Evolutionary conservation across 805 yeast genomes (phyloP).

Genomic region (Saturnispora zaruensis): DNA sequence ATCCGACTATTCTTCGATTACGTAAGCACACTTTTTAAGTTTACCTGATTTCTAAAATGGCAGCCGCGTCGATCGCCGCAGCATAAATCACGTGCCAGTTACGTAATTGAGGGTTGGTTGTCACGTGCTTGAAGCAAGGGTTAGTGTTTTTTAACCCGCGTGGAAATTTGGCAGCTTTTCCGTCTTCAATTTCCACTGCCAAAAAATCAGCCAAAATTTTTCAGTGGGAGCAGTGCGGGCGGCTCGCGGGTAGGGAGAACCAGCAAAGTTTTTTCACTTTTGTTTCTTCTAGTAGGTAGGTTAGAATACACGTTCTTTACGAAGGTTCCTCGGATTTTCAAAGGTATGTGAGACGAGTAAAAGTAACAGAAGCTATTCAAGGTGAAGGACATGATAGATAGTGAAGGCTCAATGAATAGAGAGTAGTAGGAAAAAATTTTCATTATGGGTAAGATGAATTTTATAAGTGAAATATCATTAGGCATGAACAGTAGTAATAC

Average conservation of each 20-base stretch:
- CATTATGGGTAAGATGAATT: too few relatives aligned
- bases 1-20: neutral
- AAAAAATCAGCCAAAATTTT: neutral
- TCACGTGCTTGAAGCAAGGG: slow-evolving; percentile 5
- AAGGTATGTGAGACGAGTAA: neutral
- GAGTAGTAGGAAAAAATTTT: neutral
- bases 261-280: neutral
- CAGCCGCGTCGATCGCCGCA: neutral
- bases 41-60: neutral
- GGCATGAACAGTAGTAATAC: too few relatives aligned
- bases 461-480: neutral
- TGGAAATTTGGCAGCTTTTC: neutral
- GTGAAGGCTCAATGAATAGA: neutral
- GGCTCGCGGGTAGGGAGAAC: neutral
- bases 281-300: neutral
- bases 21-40: neutral
- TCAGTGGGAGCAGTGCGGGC: neutral
- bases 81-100: neutral
- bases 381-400: neutral
- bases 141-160: neutral
- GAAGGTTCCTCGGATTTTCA: slow-evolving; percentile 4
- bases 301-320: neutral
- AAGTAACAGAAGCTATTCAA: neutral
- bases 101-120: neutral
- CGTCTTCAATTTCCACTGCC: neutral